Base-by-base conservation (phyloP, 139 green algal species). In the Penium margaritaceum region DNA sequence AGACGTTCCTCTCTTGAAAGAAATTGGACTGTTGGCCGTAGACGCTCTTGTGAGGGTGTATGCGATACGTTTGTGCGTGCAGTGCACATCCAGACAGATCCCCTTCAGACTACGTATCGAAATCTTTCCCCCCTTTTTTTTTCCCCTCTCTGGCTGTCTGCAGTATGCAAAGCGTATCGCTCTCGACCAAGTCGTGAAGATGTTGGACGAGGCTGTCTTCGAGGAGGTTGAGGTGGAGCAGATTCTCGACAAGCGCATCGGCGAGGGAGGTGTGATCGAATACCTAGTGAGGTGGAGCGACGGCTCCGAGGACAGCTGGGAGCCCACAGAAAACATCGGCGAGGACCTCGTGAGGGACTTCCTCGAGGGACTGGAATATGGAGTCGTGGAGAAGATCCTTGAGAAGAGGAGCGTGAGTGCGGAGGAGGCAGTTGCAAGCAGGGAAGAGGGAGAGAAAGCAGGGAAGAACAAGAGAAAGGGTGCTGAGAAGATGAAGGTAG, bases 271-370 rank as follows among this genome's bases (percentile, higher is more conserved):
- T 1, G 15, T 24, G 0, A 14, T 72, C 5, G 76, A 85, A 62
- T 85, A 85, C 78, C 81, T 85, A 30, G 79, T 85, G 63, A 46
- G 77, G 68, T 85, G 79, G 79, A 41, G 17, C 30, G 79, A 85
- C 41, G 79, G 67, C 43, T 62, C 55, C 24, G 70, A 82, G 47
- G 78, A 85, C 78, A 81, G 43, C 32, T 85, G 79, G 79, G 78
- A 83, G 60, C 75, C 75, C 44, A 46, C 33, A 51, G 70, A 75
- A 17, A 77, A 84, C 66, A 80, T 85, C 51, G 67, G 79, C 9
- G 63, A 83, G 9, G 79, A 85, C 62, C 19, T 85, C 17, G 33
- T 81, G 15, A 24, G 32, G 53, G 67, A 78, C 36, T 81, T 67
- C 32, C 67, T 78, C 36, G 66, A 67, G 37, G 74, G 74, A 2